phyloP scores from a whole-genome alignment of 2,329 filamentous ascomycete genomes.

The Trichoderma atroviride region DNA sequence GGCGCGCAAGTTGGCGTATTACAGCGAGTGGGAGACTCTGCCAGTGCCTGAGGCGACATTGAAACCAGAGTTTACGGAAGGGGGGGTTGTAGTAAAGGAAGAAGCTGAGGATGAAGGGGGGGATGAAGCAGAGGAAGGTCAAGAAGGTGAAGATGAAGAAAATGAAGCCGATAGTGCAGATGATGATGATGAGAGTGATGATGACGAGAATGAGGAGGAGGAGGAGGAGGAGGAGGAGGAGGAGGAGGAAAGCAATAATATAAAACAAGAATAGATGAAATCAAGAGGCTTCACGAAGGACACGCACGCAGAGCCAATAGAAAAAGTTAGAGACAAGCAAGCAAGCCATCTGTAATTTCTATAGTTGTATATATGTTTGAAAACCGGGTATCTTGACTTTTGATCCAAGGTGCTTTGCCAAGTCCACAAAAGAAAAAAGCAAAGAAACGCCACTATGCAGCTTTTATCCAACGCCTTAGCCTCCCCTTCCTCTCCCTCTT shows the following conservation, averaged over 20 bases:
- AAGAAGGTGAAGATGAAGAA: not conserved
- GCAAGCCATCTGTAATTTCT: not conserved
- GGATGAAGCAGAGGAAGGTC: not conserved
- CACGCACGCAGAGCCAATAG: not conserved
- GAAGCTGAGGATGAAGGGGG: conserved; percentile 2
- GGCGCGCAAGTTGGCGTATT: conserved; percentile 42
- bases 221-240: not conserved
- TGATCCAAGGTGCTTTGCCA: conserved; percentile 11
- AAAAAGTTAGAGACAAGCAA: not conserved
- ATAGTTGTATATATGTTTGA: not conserved
- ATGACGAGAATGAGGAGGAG: not conserved
- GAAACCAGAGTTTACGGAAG: not conserved
- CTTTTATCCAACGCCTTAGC: conserved; percentile 26
- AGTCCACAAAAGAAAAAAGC: not conserved
- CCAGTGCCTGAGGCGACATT: not conserved
- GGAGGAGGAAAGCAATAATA: not conserved
- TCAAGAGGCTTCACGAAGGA: not conserved
- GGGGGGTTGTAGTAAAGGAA: not conserved
- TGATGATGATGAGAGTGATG: not conserved
- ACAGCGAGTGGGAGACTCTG: conserved; percentile 49
- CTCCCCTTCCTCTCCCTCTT: conserved; percentile 36
- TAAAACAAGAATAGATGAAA: not conserved
- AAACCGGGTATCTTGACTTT: conserved; percentile 20
- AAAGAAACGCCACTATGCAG: not conserved
- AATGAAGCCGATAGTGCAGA: not conserved